Conservation (phyloP, 176 grass and related monocot genomes). For the Cenchrus purpureus region DNA sequence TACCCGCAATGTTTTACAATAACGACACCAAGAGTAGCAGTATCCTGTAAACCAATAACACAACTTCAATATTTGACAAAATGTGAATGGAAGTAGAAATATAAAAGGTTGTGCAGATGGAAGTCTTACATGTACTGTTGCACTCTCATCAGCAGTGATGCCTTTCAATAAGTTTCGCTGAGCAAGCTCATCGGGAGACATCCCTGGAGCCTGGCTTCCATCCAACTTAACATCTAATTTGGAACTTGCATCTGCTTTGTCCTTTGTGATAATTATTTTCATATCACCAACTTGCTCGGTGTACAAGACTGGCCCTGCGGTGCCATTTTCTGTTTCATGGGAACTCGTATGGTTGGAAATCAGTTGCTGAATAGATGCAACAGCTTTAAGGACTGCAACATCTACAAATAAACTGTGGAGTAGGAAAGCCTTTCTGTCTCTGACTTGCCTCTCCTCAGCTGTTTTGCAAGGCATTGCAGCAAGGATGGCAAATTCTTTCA, state of each 20-base stretch:
- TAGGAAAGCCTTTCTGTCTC: conserved; percentile 93
- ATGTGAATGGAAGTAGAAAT: conserved; percentile 21
- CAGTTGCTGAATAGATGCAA: conserved; percentile 68
- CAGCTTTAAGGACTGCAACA: conserved; percentile 88
- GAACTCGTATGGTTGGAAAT: conserved; percentile 46
- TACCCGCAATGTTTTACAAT: conserved; percentile 93
- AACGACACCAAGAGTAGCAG: conserved; percentile 86
- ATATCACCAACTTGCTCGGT: conserved; percentile 82
- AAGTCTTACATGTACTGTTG: conserved; percentile 80
- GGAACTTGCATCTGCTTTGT: conserved; percentile 68
- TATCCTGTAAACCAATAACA: conserved; percentile 67
- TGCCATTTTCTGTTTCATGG: conserved; percentile 51
- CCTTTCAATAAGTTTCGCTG: conserved; percentile 91
- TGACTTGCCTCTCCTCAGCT: conserved; percentile 89
- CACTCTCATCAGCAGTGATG: conserved; percentile 95
- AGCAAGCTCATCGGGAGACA: conserved; percentile 74
- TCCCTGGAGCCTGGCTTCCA: conserved; percentile 73
- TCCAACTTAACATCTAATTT: conserved; percentile 87
- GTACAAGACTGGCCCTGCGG: conserved; percentile 45
- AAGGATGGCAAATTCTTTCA: conserved; percentile 84
- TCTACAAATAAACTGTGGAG: conserved; percentile 97
- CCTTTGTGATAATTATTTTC: conserved; percentile 79
- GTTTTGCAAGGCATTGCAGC: conserved; percentile 96
- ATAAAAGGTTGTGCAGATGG: conserved; percentile 6
- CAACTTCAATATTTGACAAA: conserved; percentile 38